Percentiles rank a stretch among this genome's conserved stretches.
Evolutionary conservation across 2,329 filamentous ascomycete species (phyloP).

Genomic region (Pseudopithomyces chartarum): DNA sequence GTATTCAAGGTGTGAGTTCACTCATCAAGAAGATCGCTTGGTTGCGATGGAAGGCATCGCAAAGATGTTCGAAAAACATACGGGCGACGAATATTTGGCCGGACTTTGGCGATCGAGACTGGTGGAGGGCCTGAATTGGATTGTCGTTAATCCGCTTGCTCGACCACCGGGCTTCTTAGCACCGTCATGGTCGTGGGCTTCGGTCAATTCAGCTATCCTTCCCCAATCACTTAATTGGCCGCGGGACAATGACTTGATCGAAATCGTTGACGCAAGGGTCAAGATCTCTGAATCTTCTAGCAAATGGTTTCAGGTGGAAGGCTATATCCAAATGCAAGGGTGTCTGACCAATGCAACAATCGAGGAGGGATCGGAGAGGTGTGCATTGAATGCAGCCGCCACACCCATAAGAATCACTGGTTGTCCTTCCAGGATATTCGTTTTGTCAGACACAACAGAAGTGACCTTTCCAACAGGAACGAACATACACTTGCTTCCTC

Average conservation of each 20-base stretch:
- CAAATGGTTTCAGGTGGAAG: background rate
- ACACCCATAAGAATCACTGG: background rate
- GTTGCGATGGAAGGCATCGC: constrained; percentile 1
- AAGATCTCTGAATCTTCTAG: background rate
- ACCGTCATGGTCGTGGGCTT: constrained; percentile 4
- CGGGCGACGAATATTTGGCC: constrained; percentile 1
- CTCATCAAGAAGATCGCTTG: background rate
- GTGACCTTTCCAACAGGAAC: background rate
- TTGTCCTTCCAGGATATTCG: background rate
- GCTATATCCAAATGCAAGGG: background rate
- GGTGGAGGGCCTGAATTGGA: background rate
- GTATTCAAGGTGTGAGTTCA: background rate
- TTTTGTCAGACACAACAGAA: background rate
- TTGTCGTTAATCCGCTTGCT: background rate
- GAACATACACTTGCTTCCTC: background rate
- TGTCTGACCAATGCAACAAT: background rate
- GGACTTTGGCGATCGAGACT: constrained; percentile 2
- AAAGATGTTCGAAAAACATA: background rate
- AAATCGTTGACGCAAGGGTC: background rate
- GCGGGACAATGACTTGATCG: background rate
- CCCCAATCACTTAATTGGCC: background rate
- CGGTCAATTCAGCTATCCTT: constrained; percentile 8
- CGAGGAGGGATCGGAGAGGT: background rate
- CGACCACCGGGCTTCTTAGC: background rate
- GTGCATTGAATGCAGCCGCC: background rate